Percentiles rank a stretch among this genome's conserved stretches.
Evolutionary conservation across 306 rosid genomes (phyloP).

Genomic region (Trichosanthes truncata): DNA sequence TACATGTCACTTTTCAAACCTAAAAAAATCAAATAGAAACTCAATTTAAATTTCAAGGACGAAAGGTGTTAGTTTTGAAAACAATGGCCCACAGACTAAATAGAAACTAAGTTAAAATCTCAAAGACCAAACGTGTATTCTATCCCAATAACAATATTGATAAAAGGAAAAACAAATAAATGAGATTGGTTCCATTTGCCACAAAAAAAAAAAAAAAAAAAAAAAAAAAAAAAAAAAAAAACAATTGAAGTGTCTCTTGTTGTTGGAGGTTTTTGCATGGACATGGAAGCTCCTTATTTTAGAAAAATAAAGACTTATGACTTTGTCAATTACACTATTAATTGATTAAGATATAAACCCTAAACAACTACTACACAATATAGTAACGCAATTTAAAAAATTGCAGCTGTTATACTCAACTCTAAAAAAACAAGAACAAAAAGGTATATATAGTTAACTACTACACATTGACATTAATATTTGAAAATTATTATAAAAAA

Average conservation of each 20-base stretch:
- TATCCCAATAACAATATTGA: no score
- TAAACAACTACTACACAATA: neutral
- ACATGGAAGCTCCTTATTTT: neutral
- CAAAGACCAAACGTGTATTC: no score
- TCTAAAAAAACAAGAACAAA: neutral
- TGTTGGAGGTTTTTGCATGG: constrained; percentile 1
- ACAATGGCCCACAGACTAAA: no score
- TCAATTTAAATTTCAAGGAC: no score
- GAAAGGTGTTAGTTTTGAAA: no score
- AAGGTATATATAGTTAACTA: neutral
- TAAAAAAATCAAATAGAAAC: no score
- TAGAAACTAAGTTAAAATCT: no score
- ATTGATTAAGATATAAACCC: neutral
- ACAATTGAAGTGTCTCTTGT: neutral
- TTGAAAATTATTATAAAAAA: neutral
- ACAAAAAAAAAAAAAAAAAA: neutral
- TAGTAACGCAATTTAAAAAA: neutral
- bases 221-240: neutral
- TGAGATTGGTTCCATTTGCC: neutral
- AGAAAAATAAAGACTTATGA: neutral
- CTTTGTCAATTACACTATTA: neutral
- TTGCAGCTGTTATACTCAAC: neutral
- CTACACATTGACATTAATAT: neutral
- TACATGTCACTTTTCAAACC: no score
- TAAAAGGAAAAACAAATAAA: neutral